Evolutionary conservation across 305 asterid genomes (phyloP), one percentile per base, ranked within the genome.

Genomic region (Fraxinus floribunda): DNA sequence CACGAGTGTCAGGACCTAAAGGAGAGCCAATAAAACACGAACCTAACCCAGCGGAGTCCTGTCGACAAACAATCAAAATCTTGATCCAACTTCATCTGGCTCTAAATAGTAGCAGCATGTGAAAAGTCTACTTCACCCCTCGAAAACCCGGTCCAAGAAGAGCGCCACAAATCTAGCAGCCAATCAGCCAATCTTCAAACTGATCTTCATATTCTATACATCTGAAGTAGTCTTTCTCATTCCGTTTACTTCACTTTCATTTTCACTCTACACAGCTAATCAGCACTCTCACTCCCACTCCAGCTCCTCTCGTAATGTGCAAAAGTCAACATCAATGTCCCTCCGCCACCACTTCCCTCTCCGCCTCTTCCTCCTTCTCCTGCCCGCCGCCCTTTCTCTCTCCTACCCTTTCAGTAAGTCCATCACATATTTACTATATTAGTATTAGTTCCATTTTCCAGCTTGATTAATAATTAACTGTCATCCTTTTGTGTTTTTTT

Each of bases 361-460:
- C 60, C 60, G 80, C 82, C 68, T 81, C 79, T n/a, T 85, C 83
- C 38, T 85, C 49, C 22, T 52, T 20, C 80, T 84, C 83, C 20
- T 77, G 5, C 82, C 79, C 78, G 73, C 44, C 78, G 79, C 84
- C 7, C 70, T 74, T 83, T 79, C 92, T 81, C 75, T 90, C 83
- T 87, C 89, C 76, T 79, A 76, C 77, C 89, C 93, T 30, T 91
- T 84, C 85, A 87, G 96, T 92, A 87, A 91, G 97, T 85, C 52
- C 5, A 34, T 52, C 46, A 30, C 26, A 22, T 22, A 22, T 22
- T 22, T 22, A 22, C 24, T 22, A 16, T 10, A 8, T 32, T 60
- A 5, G 78, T 79, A 57, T 75, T 16, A 18, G 44, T 60, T 72
- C 80, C 64, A 60, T 24, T 77, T 16, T 26, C 77, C 22, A 64